phyloP scores from a whole-genome alignment of 805 yeast genomes.

The Metschnikowia arizonensis region DNA sequence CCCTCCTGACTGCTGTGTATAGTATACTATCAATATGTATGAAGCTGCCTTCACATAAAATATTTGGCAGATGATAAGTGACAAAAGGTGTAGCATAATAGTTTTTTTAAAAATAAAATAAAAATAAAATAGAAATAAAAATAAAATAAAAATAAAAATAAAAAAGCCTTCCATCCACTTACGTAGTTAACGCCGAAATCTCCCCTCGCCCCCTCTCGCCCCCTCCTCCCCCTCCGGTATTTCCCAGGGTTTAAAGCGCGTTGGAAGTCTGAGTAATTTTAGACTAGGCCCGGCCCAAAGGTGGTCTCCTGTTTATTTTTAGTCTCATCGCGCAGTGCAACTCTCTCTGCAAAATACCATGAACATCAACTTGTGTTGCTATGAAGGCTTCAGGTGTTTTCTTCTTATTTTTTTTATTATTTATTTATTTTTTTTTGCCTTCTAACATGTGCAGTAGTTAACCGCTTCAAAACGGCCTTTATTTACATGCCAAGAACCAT shows the following conservation, averaged over 20 bases:
- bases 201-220: no score
- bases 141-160: no score
- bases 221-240: no score
- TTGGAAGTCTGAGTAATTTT: background rate
- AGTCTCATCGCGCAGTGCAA: background rate
- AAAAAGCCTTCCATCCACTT: no score
- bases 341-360: background rate
- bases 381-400: background rate
- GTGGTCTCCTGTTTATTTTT: background rate
- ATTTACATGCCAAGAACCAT: background rate
- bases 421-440: no score
- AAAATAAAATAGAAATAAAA: no score
- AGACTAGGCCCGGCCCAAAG: background rate
- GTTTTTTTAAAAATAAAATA: no score
- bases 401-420: no score
- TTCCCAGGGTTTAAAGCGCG: no score
- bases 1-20: background rate
- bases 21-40: background rate
- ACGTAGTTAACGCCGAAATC: no score
- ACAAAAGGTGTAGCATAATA: no score
- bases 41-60: background rate
- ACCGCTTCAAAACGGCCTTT: background rate
- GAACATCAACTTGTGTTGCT: no score
- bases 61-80: background rate
- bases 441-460: background rate